Evolutionary conservation across 192 early-diverging fungal genomes (phyloP).

Genomic region (Umbelopsis sp.): DNA sequence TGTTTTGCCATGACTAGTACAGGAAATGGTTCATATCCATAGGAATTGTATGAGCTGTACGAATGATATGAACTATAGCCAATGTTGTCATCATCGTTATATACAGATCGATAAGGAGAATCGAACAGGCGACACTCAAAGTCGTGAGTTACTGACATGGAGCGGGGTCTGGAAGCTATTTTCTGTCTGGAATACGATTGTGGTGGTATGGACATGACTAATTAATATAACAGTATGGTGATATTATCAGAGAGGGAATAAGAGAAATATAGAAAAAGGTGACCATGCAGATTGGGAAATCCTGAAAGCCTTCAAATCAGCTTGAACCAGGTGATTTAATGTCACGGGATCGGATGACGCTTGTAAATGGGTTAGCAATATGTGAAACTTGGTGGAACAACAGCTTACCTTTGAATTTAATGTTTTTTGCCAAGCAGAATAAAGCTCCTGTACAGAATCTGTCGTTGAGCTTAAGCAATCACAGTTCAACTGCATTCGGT

Average conservation of each 20-base stretch:
- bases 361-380: no score
- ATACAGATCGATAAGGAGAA: slow-evolving; percentile 13
- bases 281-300: not conserved
- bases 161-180: not conserved
- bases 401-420: not conserved
- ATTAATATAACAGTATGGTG: not conserved
- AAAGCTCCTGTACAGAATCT: not conserved
- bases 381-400: no score
- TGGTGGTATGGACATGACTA: not conserved
- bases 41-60: not conserved
- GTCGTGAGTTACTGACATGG: slow-evolving; percentile 11
- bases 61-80: not conserved
- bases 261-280: not conserved
- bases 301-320: no score
- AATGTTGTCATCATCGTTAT: not conserved
- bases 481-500: slow-evolving; percentile 27
- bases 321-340: not conserved
- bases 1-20: slow-evolving; percentile 35
- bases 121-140: slow-evolving; percentile 14
- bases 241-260: not conserved
- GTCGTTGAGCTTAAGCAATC: not conserved
- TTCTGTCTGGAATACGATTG: slow-evolving; percentile 8
- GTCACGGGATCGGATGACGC: not conserved
- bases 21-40: slow-evolving; percentile 27
- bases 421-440: not conserved